Percentiles rank a stretch among this genome's conserved stretches.
phyloP scores from a whole-genome alignment of 176 grass and related monocot genomes.

The Pontederia crassipes region DNA sequence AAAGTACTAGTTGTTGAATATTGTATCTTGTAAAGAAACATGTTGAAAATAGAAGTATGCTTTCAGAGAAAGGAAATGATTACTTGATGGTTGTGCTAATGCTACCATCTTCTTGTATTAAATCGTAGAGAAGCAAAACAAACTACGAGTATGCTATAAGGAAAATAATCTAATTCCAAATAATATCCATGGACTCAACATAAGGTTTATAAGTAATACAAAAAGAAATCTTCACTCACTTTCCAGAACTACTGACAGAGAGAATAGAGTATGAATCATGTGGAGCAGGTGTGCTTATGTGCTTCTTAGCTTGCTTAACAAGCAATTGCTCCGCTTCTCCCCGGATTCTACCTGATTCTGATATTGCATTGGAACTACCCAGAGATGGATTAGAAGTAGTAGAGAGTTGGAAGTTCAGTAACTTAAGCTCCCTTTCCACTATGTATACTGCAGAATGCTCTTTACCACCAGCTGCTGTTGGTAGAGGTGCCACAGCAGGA shows the following conservation, averaged over 20 bases:
- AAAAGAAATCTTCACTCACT: constrained; percentile 43
- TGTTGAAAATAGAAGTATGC: too few relatives aligned
- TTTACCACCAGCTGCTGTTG: constrained; percentile 54
- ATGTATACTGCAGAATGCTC: constrained; percentile 91
- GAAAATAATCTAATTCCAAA: constrained; percentile 1
- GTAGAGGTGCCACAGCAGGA: constrained; percentile 71
- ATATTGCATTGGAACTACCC: constrained; percentile 32
- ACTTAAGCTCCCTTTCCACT: constrained; percentile 94
- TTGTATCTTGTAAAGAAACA: too few relatives aligned
- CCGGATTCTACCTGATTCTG: constrained; percentile 53
- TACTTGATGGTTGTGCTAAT: too few relatives aligned
- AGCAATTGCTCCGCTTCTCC: constrained; percentile 58
- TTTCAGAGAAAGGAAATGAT: too few relatives aligned
- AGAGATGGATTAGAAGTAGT: constrained; percentile 78
- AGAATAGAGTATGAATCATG: constrained; percentile 91
- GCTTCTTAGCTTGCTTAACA: constrained; percentile 93
- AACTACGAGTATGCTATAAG: constrained; percentile 10
- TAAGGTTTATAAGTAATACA: not conserved
- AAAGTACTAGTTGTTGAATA: too few relatives aligned
- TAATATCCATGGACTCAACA: too few relatives aligned
- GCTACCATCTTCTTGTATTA: too few relatives aligned
- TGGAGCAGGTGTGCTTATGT: constrained; percentile 90
- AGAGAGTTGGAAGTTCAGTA: constrained; percentile 88
- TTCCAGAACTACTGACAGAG: constrained; percentile 89
- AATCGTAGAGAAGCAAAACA: not conserved